A percentile compares a stretch with the other conserved stretches of the same genome.
Evolutionary conservation across 208 protist genomes (phyloP).

Genomic region (Herpetomonas tarakana): DNA sequence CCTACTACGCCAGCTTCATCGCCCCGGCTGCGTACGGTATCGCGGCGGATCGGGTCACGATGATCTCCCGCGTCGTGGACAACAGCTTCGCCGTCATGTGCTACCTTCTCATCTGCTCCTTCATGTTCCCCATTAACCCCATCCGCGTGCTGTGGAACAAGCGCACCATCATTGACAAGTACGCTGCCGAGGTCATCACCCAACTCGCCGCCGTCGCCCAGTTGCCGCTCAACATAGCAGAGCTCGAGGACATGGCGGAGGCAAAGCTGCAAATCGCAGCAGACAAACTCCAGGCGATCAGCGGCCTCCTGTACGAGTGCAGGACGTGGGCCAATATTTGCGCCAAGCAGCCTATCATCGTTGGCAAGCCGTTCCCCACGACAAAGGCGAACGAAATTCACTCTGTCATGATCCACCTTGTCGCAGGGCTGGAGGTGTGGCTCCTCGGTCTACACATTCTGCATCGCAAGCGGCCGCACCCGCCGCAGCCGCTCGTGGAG

Average conservation of each 20-base stretch:
- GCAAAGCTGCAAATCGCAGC: constrained; percentile 18
- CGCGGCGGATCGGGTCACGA: constrained; percentile 17
- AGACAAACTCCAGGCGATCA: constrained; percentile 9
- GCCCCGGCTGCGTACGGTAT: constrained; percentile 37
- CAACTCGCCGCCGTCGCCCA: constrained; percentile 22
- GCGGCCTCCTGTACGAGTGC: constrained; percentile 16
- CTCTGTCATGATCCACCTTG: constrained; percentile 29
- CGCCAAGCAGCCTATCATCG: constrained; percentile 40
- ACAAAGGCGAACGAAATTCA: constrained; percentile 27
- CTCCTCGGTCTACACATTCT: constrained; percentile 38
- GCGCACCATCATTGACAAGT: constrained; percentile 24
- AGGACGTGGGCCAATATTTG: constrained; percentile 20
- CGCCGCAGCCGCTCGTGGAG: constrained; percentile 22
- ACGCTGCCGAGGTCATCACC: constrained; percentile 39
- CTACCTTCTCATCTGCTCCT: constrained; percentile 52
- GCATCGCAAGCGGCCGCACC: constrained; percentile 26
- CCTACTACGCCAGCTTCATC: constrained; percentile 44
- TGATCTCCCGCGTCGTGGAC: constrained; percentile 42
- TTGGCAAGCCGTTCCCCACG: constrained; percentile 37
- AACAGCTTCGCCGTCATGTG: constrained; percentile 45
- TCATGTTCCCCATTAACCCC: constrained; percentile 58
- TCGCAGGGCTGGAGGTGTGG: constrained; percentile 43
- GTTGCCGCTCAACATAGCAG: constrained; percentile 4
- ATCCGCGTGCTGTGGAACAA: constrained; percentile 56
- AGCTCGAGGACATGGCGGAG: constrained; percentile 13